These are phyloP conservation scores for Ceriops decandra DNA, from an alignment of 345 rosid species.

Conservation along the genomic window DNA sequence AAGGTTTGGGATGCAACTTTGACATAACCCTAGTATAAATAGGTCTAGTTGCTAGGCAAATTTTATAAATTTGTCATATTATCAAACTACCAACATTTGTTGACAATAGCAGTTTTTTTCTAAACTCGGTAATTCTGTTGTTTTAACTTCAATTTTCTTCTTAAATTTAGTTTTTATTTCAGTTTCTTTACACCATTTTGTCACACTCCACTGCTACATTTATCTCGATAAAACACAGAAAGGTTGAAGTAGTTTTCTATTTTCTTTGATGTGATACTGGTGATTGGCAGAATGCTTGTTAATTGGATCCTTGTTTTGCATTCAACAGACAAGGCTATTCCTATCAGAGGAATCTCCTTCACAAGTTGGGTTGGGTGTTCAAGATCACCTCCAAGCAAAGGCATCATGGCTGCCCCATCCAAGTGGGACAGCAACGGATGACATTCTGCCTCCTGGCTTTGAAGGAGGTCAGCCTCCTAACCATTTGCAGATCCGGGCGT, in stretches of 20 bases:
- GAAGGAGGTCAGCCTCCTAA: conserved; percentile 55
- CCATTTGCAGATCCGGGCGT: conserved; percentile 47
- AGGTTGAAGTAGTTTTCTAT: neutral
- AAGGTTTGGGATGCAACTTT: too few relatives aligned
- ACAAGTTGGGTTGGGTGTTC: conserved; percentile 68
- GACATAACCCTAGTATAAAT: too few relatives aligned
- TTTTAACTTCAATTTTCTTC: too few relatives aligned
- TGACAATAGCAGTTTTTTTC: too few relatives aligned
- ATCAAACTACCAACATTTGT: too few relatives aligned
- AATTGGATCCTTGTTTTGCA: conserved; percentile 7
- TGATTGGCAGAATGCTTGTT: neutral
- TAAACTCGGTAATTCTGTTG: too few relatives aligned
- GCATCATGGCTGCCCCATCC: conserved; percentile 49
- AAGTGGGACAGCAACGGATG: conserved; percentile 43
- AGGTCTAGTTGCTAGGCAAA: too few relatives aligned
- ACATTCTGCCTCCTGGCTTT: conserved; percentile 85
- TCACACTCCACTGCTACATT: too few relatives aligned
- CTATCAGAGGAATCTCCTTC: conserved; percentile 88
- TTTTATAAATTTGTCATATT: too few relatives aligned
- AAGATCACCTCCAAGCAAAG: conserved; percentile 97
- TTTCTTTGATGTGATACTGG: neutral
- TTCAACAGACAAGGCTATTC: conserved; percentile 66
- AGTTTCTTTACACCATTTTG: too few relatives aligned
- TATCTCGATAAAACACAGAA: neutral
- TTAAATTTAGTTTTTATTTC: too few relatives aligned